These are phyloP conservation scores for Retiboletus fuscus DNA, from an alignment of 1,284 basidiomycete genomes.

Conservation along the genomic window DNA sequence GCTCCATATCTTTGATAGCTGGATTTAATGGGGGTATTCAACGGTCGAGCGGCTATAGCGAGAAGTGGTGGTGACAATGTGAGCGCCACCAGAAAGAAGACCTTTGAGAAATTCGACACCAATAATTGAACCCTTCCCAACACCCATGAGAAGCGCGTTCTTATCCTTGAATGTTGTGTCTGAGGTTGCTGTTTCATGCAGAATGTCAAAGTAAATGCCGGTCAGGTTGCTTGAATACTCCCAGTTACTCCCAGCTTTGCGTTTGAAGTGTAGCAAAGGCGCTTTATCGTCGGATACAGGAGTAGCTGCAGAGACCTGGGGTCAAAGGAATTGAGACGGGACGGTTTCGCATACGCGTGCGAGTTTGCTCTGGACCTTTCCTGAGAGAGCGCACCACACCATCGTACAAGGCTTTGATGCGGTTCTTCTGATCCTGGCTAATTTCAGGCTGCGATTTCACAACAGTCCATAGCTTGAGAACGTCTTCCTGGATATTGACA, in stretches of 20 bases:
- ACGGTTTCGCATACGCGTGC: slow-evolving; percentile 72
- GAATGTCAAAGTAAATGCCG: slow-evolving; percentile 93
- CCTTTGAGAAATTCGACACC: slow-evolving; percentile 98
- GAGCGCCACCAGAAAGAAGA: slow-evolving; percentile 94
- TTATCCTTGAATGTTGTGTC: slow-evolving; percentile 99
- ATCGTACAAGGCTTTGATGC: slow-evolving; percentile 96
- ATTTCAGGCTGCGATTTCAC: slow-evolving; percentile 98
- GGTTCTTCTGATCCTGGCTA: slow-evolving; percentile 95
- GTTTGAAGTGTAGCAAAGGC: slow-evolving; percentile 96
- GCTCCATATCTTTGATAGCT: slow-evolving; percentile 97
- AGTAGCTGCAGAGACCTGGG: slow-evolving; percentile 81
- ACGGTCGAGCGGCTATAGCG: slow-evolving; percentile 94
- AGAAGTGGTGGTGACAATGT: slow-evolving; percentile 96
- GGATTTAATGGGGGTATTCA: slow-evolving; percentile 97
- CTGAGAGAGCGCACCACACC: slow-evolving; percentile 90
- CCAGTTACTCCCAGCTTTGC: slow-evolving; percentile 96
- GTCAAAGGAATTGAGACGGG: slow-evolving; percentile 95
- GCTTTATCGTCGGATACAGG: slow-evolving; percentile 92
- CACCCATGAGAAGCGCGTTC: slow-evolving; percentile 97
- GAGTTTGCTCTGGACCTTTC: slow-evolving; percentile 71
- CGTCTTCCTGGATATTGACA: slow-evolving; percentile 94
- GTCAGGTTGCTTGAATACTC: slow-evolving; percentile 98
- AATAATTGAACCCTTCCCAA: slow-evolving; percentile 97
- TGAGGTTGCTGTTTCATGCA: slow-evolving; percentile 97
- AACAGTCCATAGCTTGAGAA: slow-evolving; percentile 96